Evolutionary conservation across 164 flowering plant genomes (phyloP).

Genomic region (Dillenia suffruticosa): DNA sequence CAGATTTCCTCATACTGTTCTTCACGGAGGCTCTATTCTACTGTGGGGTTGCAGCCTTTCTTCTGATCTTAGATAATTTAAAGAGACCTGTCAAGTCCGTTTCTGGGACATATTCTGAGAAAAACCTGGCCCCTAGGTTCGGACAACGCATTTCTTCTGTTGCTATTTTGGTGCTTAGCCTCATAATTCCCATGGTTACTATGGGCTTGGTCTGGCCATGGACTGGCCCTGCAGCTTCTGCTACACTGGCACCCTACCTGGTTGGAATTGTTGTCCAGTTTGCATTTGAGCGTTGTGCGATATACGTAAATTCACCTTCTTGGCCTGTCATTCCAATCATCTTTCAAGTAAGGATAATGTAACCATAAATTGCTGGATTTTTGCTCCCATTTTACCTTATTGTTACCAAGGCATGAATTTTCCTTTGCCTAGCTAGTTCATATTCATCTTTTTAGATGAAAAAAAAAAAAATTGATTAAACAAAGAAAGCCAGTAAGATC

Average conservation of each 20-base stretch:
- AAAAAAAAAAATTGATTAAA: too few species aligned
- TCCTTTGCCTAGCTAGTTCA: too few species aligned
- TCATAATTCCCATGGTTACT: constrained; percentile 83
- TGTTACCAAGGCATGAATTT: too few species aligned
- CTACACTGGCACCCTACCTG: constrained; percentile 94
- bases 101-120: constrained; percentile 17
- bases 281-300: constrained; percentile 89
- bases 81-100: constrained; percentile 31
- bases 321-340: constrained; percentile 79
- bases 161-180: constrained; percentile 70
- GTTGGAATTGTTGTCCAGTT: constrained; percentile 94
- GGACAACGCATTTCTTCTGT: constrained; percentile 72
- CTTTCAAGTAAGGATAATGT: constrained; percentile 58
- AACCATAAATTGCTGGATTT: too few species aligned
- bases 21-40: constrained; percentile 97
- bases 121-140: constrained; percentile 24
- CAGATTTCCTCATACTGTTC: constrained; percentile 97
- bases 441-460: too few species aligned
- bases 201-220: constrained; percentile 99
- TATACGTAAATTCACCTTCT: constrained; percentile 65
- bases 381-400: too few species aligned
- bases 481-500: too few species aligned
- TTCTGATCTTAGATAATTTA: constrained; percentile 53
- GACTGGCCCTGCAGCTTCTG: constrained; percentile 99
- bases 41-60: constrained; percentile 81